Percentiles rank a stretch among this genome's conserved stretches.
Evolutionary conservation across 768 basidiomycete species (phyloP).

Genomic region (Termitomyces sp.): DNA sequence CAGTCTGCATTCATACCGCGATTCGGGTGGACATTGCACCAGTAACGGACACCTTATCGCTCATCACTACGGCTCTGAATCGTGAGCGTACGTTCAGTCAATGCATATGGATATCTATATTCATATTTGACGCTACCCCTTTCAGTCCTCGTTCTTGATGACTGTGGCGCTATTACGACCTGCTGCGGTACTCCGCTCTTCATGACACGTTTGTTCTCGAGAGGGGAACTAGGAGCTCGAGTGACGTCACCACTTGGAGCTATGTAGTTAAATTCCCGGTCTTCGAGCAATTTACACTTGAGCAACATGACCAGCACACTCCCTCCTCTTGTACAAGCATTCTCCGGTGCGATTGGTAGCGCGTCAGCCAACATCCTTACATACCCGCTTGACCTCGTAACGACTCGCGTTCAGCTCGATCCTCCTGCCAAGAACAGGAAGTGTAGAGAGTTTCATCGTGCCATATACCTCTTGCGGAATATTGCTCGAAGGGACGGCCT

Average conservation of each 20-base stretch:
- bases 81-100: too few relatives aligned
- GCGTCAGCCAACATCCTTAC: conserved; percentile 48
- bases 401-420: conserved; percentile 47
- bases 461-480: background rate
- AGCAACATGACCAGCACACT: conserved; percentile 55
- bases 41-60: too few relatives aligned
- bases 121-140: too few relatives aligned
- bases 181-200: background rate
- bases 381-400: conserved; percentile 61
- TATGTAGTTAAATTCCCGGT: background rate
- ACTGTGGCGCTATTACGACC: background rate
- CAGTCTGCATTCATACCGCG: too few relatives aligned
- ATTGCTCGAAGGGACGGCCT: background rate
- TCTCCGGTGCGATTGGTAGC: conserved; percentile 54
- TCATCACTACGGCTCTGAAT: too few relatives aligned
- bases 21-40: too few relatives aligned
- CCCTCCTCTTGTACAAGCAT: conserved; percentile 43
- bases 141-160: background rate
- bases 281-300: background rate
- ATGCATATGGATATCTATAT: too few relatives aligned
- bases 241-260: background rate
- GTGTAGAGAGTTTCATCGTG: background rate
- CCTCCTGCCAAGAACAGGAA: conserved; percentile 16
- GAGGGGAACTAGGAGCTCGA: too few relatives aligned
- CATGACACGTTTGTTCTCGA: too few relatives aligned